Evolutionary conservation across 148 eudicot genomes (phyloP).

Genomic region (Dianthus caryophyllus): DNA sequence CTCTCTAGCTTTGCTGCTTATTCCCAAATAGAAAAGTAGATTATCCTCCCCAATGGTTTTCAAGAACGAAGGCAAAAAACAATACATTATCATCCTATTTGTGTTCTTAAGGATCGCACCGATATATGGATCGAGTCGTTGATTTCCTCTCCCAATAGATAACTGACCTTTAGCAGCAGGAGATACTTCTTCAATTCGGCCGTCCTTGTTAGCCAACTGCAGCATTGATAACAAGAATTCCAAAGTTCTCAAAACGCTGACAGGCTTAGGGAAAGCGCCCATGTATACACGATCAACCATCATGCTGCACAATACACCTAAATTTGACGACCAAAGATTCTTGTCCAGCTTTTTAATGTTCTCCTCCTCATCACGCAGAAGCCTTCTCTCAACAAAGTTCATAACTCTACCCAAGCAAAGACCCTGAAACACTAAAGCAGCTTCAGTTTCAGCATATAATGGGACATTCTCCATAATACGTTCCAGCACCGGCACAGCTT

Average conservation of each 20-base stretch:
- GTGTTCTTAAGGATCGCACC: slow-evolving; percentile 75
- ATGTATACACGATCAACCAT: slow-evolving; percentile 94
- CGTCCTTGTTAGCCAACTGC: slow-evolving; percentile 96
- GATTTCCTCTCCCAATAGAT: slow-evolving; percentile 84
- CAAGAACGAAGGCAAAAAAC: slow-evolving; percentile 90
- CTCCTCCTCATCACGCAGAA: slow-evolving; percentile 93
- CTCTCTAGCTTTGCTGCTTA: slow-evolving; percentile 46
- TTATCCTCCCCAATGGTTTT: slow-evolving; percentile 73
- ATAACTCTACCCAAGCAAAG: slow-evolving; percentile 89
- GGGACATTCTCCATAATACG: slow-evolving; percentile 82
- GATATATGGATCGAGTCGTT: slow-evolving; percentile 85
- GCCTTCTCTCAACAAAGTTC: slow-evolving; percentile 96
- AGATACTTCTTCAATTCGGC: slow-evolving; percentile 77
- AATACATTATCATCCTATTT: slow-evolving; percentile 77
- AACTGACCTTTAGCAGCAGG: slow-evolving; percentile 73
- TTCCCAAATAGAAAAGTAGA: slow-evolving; percentile 58
- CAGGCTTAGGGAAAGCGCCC: slow-evolving; percentile 97
- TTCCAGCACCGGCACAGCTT: slow-evolving; percentile 72
- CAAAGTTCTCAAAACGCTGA: slow-evolving; percentile 66
- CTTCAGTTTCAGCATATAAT: slow-evolving; percentile 71
- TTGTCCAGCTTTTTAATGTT: slow-evolving; percentile 83
- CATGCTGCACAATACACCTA: slow-evolving; percentile 79
- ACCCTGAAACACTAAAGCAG: slow-evolving; percentile 89
- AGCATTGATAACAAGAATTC: slow-evolving; percentile 94
- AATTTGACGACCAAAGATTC: slow-evolving; percentile 78